Percentiles rank a stretch among this genome's conserved stretches.
Evolutionary conservation across 2,329 filamentous ascomycete genomes (phyloP).

Genomic region (Ilyonectria mors-panacis): DNA sequence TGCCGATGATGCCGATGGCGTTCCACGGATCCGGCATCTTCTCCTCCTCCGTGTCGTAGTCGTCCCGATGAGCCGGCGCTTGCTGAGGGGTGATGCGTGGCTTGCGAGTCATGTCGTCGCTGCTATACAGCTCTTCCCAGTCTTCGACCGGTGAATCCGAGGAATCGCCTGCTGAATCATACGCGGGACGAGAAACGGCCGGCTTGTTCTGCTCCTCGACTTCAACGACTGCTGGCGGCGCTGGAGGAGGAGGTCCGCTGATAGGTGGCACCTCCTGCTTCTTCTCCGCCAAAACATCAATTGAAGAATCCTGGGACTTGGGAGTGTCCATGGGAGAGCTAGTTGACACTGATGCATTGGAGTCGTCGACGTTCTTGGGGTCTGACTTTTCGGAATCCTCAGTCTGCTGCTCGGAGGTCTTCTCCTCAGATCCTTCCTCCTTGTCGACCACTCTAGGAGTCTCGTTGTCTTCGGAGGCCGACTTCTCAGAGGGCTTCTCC

Average conservation of each 20-base stretch:
- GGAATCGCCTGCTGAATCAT: slow-evolving; percentile 67
- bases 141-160: slow-evolving; percentile 73
- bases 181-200: slow-evolving; percentile 47
- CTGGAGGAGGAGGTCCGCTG: slow-evolving; percentile 42
- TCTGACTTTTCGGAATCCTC: slow-evolving; percentile 32
- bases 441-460: slow-evolving; percentile 19
- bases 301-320: slow-evolving; percentile 49
- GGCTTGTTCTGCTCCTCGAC: slow-evolving; percentile 35
- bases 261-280: slow-evolving; percentile 55
- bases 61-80: slow-evolving; percentile 51
- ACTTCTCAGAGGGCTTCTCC: slow-evolving; percentile 28
- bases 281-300: slow-evolving; percentile 41
- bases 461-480: slow-evolving; percentile 1
- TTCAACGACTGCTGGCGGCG: slow-evolving; percentile 22
- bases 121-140: slow-evolving; percentile 72
- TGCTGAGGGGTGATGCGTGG: slow-evolving; percentile 59
- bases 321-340: slow-evolving; percentile 52
- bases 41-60: slow-evolving; percentile 71
- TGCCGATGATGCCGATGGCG: slow-evolving; percentile 72
- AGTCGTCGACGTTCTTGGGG: slow-evolving; percentile 38
- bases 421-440: slow-evolving; percentile 20
- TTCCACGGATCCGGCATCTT: slow-evolving; percentile 73
- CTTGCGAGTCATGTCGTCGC: slow-evolving; percentile 70
- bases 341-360: slow-evolving; percentile 49
- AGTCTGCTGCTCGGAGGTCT: slow-evolving; percentile 27